Conservation (phyloP, 768 basidiomycete genomes). For the Hirschioporus abietinus region DNA sequence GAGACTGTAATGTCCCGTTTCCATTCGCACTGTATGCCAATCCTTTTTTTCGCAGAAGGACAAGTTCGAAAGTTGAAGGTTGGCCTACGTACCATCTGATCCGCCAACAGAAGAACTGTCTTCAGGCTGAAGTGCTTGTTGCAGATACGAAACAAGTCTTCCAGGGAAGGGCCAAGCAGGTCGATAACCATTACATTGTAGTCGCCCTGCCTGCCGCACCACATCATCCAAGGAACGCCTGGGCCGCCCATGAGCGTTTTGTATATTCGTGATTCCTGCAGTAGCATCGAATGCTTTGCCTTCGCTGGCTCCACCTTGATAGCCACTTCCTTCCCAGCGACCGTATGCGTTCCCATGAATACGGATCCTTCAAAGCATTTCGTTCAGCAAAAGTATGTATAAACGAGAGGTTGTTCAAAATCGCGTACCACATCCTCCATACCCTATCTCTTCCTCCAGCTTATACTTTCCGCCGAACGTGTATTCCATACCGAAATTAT, state of each 20-base stretch:
- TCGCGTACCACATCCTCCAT: slow-evolving; percentile 67
- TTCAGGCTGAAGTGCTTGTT: slow-evolving; percentile 92
- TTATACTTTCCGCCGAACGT: slow-evolving; percentile 74
- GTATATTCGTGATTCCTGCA: slow-evolving; percentile 89
- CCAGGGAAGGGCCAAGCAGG: slow-evolving; percentile 84
- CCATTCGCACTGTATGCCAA: not conserved
- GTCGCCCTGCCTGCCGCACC: slow-evolving; percentile 85
- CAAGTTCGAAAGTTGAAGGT: not conserved
- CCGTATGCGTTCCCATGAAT: slow-evolving; percentile 71
- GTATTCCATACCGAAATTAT: slow-evolving; percentile 22
- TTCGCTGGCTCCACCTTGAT: slow-evolving; percentile 75
- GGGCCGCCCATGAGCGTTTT: slow-evolving; percentile 85
- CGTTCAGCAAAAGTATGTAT: not conserved
- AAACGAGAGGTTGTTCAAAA: slow-evolving; percentile 6
- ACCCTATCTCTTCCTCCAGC: slow-evolving; percentile 75
- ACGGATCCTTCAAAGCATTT: slow-evolving; percentile 51
- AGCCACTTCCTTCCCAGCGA: slow-evolving; percentile 80
- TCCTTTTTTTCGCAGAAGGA: not conserved
- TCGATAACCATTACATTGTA: slow-evolving; percentile 99
- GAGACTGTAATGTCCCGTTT: slow-evolving; percentile 8
- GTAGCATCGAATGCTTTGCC: slow-evolving; percentile 58
- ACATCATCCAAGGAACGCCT: slow-evolving; percentile 89
- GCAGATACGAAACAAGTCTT: slow-evolving; percentile 84
- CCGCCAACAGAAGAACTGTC: slow-evolving; percentile 88
- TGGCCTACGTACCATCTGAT: slow-evolving; percentile 72